Evolutionary conservation across 140 eudicot species (phyloP).

Genomic region (Erigeron philadelphicus): DNA sequence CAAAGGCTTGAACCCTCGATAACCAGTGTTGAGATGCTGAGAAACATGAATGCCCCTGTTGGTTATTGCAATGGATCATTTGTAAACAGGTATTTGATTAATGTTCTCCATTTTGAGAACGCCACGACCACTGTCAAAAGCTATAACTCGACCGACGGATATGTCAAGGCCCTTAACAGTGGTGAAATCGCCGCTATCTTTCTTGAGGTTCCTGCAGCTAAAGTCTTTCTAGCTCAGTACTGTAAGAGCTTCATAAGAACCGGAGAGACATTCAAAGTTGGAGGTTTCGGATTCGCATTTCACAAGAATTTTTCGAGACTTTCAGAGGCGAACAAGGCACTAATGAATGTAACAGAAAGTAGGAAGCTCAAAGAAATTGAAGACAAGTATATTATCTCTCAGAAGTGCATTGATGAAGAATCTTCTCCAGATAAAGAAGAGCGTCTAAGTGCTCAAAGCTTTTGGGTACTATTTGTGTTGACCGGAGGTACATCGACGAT

Average conservation of each 20-base stretch:
- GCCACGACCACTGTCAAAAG: neutral
- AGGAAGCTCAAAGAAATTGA: conserved; percentile 29
- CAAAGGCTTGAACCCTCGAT: conserved; percentile 34
- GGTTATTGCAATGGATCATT: conserved; percentile 33
- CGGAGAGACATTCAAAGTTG: conserved; percentile 48
- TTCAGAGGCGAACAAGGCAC: conserved; percentile 31
- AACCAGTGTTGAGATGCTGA: conserved; percentile 30
- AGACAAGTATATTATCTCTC: conserved; percentile 13
- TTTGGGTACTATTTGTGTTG: conserved; percentile 33
- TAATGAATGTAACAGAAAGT: conserved; percentile 32
- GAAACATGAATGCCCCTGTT: conserved; percentile 25
- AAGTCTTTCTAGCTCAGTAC: conserved; percentile 52
- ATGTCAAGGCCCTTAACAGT: conserved; percentile 32
- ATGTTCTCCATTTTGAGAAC: conserved; percentile 21
- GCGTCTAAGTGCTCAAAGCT: conserved; percentile 36
- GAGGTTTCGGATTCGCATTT: conserved; percentile 59
- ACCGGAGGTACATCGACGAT: conserved; percentile 42
- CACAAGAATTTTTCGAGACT: conserved; percentile 21
- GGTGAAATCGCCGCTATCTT: conserved; percentile 41
- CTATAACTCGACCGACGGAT: conserved; percentile 25
- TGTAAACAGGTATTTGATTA: conserved; percentile 23
- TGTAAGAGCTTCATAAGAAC: conserved; percentile 40
- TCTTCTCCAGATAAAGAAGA: conserved; percentile 20
- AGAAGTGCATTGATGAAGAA: conserved; percentile 36
- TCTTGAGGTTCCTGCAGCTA: conserved; percentile 44